A percentile compares a stretch with the other conserved stretches of the same genome.
These are phyloP conservation scores for Heliamphora exappendiculata DNA, from an alignment of 148 eudicot species.

Conservation along the genomic window DNA sequence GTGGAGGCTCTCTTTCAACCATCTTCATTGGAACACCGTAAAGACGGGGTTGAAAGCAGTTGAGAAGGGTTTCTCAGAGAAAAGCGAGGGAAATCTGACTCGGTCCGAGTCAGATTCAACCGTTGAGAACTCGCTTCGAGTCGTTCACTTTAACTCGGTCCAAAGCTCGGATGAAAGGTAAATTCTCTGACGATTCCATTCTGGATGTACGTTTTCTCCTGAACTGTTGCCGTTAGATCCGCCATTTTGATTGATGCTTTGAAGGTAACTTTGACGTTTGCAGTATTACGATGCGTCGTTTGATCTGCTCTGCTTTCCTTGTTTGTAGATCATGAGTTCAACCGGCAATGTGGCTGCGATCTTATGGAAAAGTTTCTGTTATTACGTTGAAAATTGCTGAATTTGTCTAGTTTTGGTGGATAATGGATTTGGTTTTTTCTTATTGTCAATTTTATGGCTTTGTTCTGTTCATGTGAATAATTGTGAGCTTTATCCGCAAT, in stretches of 20 bases:
- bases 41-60: background rate
- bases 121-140: constrained; percentile 9
- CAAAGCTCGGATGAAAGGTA: constrained; percentile 3
- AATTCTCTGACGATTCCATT: background rate
- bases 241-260: background rate
- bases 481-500: background rate
- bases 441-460: background rate
- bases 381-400: background rate
- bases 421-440: no score
- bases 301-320: background rate
- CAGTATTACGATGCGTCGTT: background rate
- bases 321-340: background rate
- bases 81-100: constrained; percentile 11
- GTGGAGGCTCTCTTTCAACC: background rate
- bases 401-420: background rate
- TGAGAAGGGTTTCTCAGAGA: background rate
- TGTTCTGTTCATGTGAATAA: background rate
- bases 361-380: background rate
- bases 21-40: no score
- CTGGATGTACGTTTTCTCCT: background rate
- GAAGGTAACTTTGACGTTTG: background rate
- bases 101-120: constrained; percentile 8
- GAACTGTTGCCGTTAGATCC: background rate
- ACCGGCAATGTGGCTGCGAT: constrained; percentile 2
- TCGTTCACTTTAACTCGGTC: background rate